Conservation (phyloP, 208 protist genomes). For the Trichomonas tenax region DNA sequence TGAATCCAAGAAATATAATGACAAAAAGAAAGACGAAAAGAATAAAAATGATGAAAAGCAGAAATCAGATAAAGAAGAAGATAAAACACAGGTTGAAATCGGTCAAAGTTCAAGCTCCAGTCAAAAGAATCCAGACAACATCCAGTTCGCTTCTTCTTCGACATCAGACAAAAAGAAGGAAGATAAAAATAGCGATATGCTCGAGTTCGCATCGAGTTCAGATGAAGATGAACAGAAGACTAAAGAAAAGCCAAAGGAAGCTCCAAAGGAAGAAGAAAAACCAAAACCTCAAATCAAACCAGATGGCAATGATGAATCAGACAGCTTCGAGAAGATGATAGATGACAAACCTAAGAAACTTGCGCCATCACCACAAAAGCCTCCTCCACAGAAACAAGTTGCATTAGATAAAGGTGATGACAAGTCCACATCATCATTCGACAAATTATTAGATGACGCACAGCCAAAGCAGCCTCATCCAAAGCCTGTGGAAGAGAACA, state of each 20-base stretch:
- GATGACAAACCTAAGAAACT: not conserved
- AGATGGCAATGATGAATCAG: not conserved
- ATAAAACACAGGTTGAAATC: not conserved
- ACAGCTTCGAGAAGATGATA: not conserved
- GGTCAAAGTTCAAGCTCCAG: not conserved
- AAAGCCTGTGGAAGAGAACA: too few species aligned
- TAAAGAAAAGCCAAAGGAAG: not conserved
- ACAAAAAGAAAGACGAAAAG: not conserved
- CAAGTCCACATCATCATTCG: not conserved
- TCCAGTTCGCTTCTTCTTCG: not conserved
- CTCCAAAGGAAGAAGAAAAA: not conserved
- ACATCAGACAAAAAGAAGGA: not conserved
- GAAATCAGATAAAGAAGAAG: not conserved
- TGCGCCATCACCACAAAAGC: not conserved
- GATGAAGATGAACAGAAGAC: not conserved
- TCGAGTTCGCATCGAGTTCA: not conserved
- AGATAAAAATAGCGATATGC: not conserved
- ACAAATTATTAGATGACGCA: not conserved
- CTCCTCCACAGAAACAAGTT: not conserved
- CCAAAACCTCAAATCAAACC: not conserved
- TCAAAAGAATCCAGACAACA: not conserved
- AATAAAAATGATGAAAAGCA: not conserved
- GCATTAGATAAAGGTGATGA: not conserved
- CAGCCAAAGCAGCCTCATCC: not conserved
- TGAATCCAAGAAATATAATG: not conserved